Evolutionary conservation across 352 stramenopile species (phyloP).

Genomic region (Pythium biforme): DNA sequence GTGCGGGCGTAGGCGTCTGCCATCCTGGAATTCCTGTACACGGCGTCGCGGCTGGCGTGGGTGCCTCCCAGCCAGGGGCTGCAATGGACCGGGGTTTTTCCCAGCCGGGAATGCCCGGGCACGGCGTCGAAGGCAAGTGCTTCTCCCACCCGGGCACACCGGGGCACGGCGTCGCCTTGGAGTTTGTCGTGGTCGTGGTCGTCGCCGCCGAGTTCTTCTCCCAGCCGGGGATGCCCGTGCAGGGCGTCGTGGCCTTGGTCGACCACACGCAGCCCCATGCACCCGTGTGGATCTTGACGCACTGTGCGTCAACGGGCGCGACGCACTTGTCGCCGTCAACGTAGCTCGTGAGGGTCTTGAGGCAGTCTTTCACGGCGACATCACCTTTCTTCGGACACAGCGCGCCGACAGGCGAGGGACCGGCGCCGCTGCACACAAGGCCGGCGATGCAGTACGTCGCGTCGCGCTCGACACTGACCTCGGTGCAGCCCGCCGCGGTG

Average conservation of each 20-base stretch:
- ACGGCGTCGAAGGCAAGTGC: constrained; percentile 23
- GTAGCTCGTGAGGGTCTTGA: constrained; percentile 57
- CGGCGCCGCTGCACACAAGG: constrained; percentile 57
- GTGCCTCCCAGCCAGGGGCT: constrained; percentile 4
- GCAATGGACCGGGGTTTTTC: constrained; percentile 14
- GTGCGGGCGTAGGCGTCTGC: constrained; percentile 11
- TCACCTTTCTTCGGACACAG: constrained; percentile 61
- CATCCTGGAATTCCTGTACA: constrained; percentile 28
- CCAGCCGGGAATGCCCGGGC: constrained; percentile 27
- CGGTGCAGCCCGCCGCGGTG: constrained; percentile 33
- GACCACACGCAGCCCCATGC: constrained; percentile 65
- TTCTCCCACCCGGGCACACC: constrained; percentile 25
- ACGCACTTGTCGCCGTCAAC: constrained; percentile 45
- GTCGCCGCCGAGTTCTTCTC: constrained; percentile 17
- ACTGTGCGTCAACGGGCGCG: constrained; percentile 47
- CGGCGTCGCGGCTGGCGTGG: constrained; percentile 23
- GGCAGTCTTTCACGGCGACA: constrained; percentile 54
- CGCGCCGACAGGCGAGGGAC: constrained; percentile 35
- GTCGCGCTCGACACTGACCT: constrained; percentile 67
- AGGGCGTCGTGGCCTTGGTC: constrained; percentile 12
- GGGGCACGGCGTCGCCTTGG: constrained; percentile 20
- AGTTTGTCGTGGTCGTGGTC: background rate
- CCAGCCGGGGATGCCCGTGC: constrained; percentile 25
- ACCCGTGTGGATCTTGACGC: constrained; percentile 65
- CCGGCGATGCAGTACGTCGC: constrained; percentile 73